These are phyloP conservation scores for Choanephora cucurbitarum DNA, from an alignment of 371 early-diverging fungal genomes.

Conservation along the genomic window DNA sequence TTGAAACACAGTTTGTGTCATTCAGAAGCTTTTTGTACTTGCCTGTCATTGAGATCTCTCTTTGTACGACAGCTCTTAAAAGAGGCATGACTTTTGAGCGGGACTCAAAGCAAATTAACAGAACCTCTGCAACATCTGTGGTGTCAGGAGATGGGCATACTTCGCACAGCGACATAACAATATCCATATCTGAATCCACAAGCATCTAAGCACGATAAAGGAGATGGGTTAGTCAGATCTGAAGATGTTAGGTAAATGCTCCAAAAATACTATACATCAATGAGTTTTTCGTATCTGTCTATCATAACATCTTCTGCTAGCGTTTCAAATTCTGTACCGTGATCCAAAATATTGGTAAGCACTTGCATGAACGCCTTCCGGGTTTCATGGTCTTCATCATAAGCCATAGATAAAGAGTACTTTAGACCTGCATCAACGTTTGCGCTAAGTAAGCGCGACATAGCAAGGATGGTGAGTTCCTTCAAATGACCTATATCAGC, in stretches of 20 bases:
- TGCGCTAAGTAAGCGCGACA: constrained; percentile 86
- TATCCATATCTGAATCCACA: constrained; percentile 68
- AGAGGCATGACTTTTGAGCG: constrained; percentile 67
- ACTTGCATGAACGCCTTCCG: constrained; percentile 91
- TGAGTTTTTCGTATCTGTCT: constrained; percentile 74
- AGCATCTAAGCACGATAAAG: constrained; percentile 39
- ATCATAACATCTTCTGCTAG: constrained; percentile 74
- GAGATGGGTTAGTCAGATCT: too few relatives aligned
- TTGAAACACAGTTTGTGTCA: too few relatives aligned
- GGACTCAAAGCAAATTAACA: constrained; percentile 81
- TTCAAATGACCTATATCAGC: constrained; percentile 70
- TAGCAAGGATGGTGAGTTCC: constrained; percentile 81
- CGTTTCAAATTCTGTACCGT: constrained; percentile 85
- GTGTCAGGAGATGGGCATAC: constrained; percentile 83
- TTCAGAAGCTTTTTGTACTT: constrained; percentile 7
- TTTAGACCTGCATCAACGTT: constrained; percentile 90
- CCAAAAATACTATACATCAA: constrained; percentile 55
- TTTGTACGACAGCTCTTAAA: constrained; percentile 76
- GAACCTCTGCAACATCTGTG: constrained; percentile 76
- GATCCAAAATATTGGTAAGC: constrained; percentile 83
- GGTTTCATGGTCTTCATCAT: constrained; percentile 88
- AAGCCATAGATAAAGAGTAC: constrained; percentile 86
- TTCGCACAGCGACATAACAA: constrained; percentile 84
- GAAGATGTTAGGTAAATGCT: neutral
- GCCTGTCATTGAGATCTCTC: constrained; percentile 79